phyloP scores from a whole-genome alignment of 225 moss, liverwort and hornwort genomes.

The Bryum argenteum region DNA sequence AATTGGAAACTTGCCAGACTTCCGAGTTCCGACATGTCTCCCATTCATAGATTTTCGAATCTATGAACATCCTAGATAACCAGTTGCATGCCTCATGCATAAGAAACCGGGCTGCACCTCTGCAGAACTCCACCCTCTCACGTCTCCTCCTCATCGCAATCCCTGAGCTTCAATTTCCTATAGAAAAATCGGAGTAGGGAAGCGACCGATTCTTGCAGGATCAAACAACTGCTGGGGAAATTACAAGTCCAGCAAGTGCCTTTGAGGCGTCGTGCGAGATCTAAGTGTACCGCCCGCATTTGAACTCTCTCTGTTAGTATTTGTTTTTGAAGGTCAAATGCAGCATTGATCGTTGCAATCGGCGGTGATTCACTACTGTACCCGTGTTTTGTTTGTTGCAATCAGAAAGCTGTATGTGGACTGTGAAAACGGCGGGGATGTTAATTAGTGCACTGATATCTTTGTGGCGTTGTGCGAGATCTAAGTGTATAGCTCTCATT shows the following conservation, averaged over 20 bases:
- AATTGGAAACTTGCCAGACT: background rate
- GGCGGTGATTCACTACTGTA: no score
- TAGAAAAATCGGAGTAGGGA: background rate
- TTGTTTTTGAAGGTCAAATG: background rate
- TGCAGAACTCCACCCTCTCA: background rate
- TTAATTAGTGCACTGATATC: constrained; percentile 19
- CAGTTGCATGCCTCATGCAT: background rate
- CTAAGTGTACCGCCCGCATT: constrained; percentile 10
- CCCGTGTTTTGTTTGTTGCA: background rate
- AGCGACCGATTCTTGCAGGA: background rate
- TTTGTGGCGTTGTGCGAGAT: background rate
- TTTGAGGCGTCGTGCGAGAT: constrained; percentile 27
- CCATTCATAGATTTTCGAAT: background rate
- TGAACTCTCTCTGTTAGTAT: background rate
- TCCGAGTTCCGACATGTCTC: background rate
- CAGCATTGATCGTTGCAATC: no score
- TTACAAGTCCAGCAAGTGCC: background rate
- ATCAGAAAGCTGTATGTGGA: no score
- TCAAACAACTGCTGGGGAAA: background rate
- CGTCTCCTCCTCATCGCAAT: no score
- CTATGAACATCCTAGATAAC: rapidly evolving
- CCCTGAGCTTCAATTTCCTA: background rate
- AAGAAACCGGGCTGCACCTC: background rate
- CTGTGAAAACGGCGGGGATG: constrained; percentile 60
- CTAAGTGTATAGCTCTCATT: background rate